Conservation (phyloP, 2,329 filamentous ascomycete species). For the Cercospora berteroae region DNA sequence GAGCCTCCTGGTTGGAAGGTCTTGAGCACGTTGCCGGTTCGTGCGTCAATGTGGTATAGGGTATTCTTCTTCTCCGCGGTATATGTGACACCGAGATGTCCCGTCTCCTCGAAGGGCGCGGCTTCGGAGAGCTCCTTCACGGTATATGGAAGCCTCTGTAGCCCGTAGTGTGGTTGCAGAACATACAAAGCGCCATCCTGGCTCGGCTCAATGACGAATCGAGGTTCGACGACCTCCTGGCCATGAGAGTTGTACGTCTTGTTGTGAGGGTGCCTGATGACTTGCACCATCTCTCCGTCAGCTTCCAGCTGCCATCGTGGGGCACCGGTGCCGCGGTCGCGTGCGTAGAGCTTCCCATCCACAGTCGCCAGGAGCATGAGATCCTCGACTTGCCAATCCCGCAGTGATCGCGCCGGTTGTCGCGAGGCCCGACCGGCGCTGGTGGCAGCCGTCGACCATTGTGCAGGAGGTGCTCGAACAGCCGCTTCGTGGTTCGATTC, state of each 20-base stretch:
- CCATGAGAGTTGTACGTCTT: conserved; percentile 60
- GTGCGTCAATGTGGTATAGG: conserved; percentile 83
- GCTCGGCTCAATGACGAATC: conserved; percentile 94
- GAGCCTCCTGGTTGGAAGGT: conserved; percentile 77
- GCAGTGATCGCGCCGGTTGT: conserved; percentile 92
- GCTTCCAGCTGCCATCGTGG: conserved; percentile 82
- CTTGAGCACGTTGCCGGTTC: conserved; percentile 76
- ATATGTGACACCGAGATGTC: conserved; percentile 75
- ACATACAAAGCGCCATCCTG: conserved; percentile 84
- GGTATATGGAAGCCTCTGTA: conserved; percentile 67
- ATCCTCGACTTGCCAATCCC: conserved; percentile 99
- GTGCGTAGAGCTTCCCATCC: conserved; percentile 92
- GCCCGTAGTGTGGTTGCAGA: conserved; percentile 67
- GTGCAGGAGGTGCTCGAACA: conserved; percentile 89
- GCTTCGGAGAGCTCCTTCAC: conserved; percentile 83
- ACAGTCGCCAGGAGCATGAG: conserved; percentile 99
- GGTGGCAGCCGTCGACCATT: conserved; percentile 50
- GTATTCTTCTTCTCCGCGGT: conserved; percentile 89
- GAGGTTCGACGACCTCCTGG: conserved; percentile 72
- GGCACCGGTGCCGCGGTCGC: conserved; percentile 80
- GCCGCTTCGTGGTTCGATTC: conserved; percentile 55
- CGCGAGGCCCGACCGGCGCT: conserved; percentile 67
- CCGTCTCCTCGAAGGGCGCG: conserved; percentile 69
- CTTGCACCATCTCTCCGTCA: conserved; percentile 86
- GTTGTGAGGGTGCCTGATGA: conserved; percentile 70